Percentiles rank a stretch among this genome's conserved stretches.
Evolutionary conservation across 805 yeast genomes (phyloP).

Genomic region (Kodamaea fukazawae): DNA sequence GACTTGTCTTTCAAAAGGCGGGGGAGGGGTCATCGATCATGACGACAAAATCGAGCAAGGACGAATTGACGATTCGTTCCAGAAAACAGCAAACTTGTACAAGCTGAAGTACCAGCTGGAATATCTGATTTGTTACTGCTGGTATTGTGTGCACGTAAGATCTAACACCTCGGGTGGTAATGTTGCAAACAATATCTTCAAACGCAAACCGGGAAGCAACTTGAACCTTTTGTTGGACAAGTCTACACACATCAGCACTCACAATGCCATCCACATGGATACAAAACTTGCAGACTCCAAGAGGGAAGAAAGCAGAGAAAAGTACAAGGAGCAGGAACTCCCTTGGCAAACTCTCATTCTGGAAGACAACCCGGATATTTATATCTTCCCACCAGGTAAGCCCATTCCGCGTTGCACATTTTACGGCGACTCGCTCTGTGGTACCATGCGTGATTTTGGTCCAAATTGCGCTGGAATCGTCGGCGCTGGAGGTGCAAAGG

Average conservation of each 20-base stretch:
- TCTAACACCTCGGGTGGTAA: background rate
- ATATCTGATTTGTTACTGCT: slow-evolving; percentile 23
- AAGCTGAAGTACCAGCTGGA: slow-evolving; percentile 15
- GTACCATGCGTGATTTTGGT: slow-evolving; percentile 9
- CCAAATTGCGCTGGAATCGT: slow-evolving; percentile 9
- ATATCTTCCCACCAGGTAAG: slow-evolving; percentile 10
- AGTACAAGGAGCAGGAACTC: slow-evolving; percentile 2
- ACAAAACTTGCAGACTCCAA: background rate
- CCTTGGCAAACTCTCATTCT: background rate
- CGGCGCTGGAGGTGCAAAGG: slow-evolving; percentile 6
- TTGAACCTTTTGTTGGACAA: slow-evolving; percentile 17
- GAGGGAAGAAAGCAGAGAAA: background rate
- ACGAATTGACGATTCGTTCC: slow-evolving; percentile 16
- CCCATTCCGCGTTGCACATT: slow-evolving; percentile 8
- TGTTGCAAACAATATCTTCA: background rate
- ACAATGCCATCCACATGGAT: slow-evolving; percentile 2
- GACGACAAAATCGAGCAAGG: slow-evolving; percentile 25
- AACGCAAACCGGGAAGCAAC: background rate
- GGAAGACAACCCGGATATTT: slow-evolving; percentile 8
- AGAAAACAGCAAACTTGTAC: slow-evolving; percentile 17
- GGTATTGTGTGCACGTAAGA: slow-evolving; percentile 10
- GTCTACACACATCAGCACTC: slow-evolving; percentile 13
- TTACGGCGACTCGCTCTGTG: slow-evolving; percentile 11
- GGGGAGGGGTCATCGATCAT: slow-evolving; percentile 18
- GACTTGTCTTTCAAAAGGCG: slow-evolving; percentile 9